These are phyloP conservation scores for Coemansia sp. DNA, from an alignment of 192 early-diverging fungal genomes.

Conservation along the genomic window DNA sequence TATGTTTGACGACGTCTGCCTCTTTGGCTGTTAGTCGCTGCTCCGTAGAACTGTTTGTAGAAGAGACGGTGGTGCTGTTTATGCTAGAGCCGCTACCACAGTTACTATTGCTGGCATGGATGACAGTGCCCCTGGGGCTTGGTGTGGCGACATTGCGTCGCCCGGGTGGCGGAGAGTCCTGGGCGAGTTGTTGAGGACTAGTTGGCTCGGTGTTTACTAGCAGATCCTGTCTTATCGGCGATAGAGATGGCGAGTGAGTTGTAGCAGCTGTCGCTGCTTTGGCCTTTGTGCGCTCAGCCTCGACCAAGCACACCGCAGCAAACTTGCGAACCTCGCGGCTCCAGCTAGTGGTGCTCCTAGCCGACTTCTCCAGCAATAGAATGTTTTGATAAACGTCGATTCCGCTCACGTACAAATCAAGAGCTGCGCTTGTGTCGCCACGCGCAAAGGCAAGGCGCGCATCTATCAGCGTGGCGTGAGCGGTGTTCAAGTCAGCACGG, in stretches of 20 bases:
- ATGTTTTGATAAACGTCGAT: conserved; percentile 42
- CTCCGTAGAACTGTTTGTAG: not conserved
- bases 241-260: not conserved
- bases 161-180: not conserved
- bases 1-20: conserved; percentile 62
- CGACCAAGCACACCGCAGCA: conserved; percentile 23
- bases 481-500: conserved; percentile 15
- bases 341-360: conserved; percentile 10
- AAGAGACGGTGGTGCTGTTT: conserved; percentile 4
- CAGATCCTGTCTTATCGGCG: not conserved
- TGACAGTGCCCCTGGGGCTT: not conserved
- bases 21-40: conserved; percentile 54
- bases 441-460: conserved; percentile 19
- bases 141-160: not conserved
- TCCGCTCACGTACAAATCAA: conserved; percentile 27
- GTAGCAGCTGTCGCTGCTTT: not conserved
- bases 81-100: not conserved
- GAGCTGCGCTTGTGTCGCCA: conserved; percentile 15
- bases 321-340: conserved; percentile 37
- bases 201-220: not conserved
- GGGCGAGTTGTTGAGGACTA: not conserved
- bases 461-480: conserved; percentile 18
- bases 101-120: conserved; percentile 4
- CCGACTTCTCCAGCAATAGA: conserved; percentile 20
- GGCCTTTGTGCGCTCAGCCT: conserved; percentile 35